Base-by-base conservation (phyloP, 2,329 filamentous ascomycete species). In the Sporothrix protearum region DNA sequence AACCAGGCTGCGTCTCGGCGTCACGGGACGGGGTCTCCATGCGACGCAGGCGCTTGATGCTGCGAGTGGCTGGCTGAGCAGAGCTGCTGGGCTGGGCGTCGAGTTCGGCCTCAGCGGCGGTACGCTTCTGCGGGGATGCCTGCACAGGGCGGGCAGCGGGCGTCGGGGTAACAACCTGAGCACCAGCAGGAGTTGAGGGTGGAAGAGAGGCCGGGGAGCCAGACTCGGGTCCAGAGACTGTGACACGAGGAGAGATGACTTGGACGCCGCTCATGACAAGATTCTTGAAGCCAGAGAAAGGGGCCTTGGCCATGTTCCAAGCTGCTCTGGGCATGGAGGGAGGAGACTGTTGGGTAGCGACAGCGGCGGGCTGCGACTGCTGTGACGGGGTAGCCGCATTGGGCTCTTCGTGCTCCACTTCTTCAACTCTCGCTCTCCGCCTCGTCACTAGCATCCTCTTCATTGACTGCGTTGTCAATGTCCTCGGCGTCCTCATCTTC, bases 241-340 rank as follows among this genome's bases (percentile, higher is more conserved):
- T 55, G 10, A 71, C 22, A 1, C 75, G 75, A 0, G 80, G 78
- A 8, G 78, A 80, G 3, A 80, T 73, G 1, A 75, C 73, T 71
- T 78, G 77, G 0, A 78, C 77, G 5, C 78, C 76, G 36, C 76
- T 76, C 2, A 76, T 76, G 22, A 80, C 77, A 5, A 80, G 73
- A 42, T 77, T 78, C 70, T 75, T 78, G 59, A 81, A 69, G 33
- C 78, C 77, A n/a, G 71, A 77, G 12, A 80, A 64, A 0, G 79
- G 77, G 4, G 76, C 76, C 53, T 80, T 70, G 1, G 75, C 75
- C 16, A 72, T 72, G 3, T 76, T 61, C 77, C 79, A 80, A 0
- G 78, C 71, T 1, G 74, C 59, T 10, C 73, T 73, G 10, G 74
- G 53, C 2, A 68, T 68, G 3, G 75, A 72, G 1, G 68, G 30